These are phyloP conservation scores for Tetrapisispora namnaoensis DNA, from an alignment of 805 yeast genomes.

Conservation along the genomic window DNA sequence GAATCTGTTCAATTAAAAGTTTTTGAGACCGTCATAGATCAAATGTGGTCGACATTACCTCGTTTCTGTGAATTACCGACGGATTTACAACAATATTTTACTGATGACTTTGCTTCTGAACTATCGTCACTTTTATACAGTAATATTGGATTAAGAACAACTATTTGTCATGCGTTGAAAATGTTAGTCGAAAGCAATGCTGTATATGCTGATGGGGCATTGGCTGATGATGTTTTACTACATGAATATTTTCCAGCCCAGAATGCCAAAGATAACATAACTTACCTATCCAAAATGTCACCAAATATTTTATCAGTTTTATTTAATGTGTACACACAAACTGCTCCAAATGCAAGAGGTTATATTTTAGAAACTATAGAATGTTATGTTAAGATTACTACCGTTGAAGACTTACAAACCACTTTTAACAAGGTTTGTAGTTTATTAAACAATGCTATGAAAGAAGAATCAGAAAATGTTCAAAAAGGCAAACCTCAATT, in stretches of 20 bases:
- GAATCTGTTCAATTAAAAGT: constrained; percentile 66
- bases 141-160: constrained; percentile 62
- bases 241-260: constrained; percentile 51
- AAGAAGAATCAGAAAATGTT: constrained; percentile 34
- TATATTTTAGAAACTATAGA: constrained; percentile 82
- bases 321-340: constrained; percentile 88
- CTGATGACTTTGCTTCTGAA: constrained; percentile 66
- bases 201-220: constrained; percentile 47
- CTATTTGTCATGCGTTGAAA: constrained; percentile 75
- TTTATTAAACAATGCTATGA: constrained; percentile 64
- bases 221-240: constrained; percentile 45
- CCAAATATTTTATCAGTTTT: constrained; percentile 75
- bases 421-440: constrained; percentile 84
- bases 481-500: constrained; percentile 32
- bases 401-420: constrained; percentile 52
- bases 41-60: constrained; percentile 86
- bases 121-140: constrained; percentile 69
- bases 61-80: constrained; percentile 79
- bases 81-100: constrained; percentile 57
- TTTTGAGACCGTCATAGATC: constrained; percentile 78
- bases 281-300: constrained; percentile 55
- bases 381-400: constrained; percentile 61
- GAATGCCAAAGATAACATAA: constrained; percentile 47
- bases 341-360: constrained; percentile 73
- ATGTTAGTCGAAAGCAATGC: constrained; percentile 65